Percentiles rank a stretch among this genome's conserved stretches.
These are phyloP conservation scores for Penstemon eatonii DNA, from an alignment of 257 asterid species.

Conservation along the genomic window DNA sequence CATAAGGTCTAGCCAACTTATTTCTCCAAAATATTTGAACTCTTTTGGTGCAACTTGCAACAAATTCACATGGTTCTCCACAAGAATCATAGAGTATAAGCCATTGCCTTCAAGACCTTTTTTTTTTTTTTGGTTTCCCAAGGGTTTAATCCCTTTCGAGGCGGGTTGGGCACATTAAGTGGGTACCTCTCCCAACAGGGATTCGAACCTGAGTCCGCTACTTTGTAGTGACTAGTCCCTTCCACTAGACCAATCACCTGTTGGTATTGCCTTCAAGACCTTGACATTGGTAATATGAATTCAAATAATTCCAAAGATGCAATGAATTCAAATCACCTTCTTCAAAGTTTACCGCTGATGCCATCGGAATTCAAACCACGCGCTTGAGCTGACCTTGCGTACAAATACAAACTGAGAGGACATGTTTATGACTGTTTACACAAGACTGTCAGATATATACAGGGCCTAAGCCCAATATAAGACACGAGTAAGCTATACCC, in stretches of 20 bases:
- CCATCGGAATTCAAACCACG: neutral
- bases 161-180: too few species aligned
- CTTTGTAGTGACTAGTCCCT: too few species aligned
- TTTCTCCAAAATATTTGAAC: neutral
- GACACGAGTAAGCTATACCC: neutral
- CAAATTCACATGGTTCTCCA: slow-evolving; percentile 19
- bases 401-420: neutral
- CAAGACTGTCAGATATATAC: neutral
- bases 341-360: neutral
- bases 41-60: slow-evolving; percentile 3
- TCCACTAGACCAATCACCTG: too few species aligned
- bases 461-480: neutral
- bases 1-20: slow-evolving; percentile 1
- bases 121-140: too few species aligned
- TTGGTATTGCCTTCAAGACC: neutral
- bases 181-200: too few species aligned
- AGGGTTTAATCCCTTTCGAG: too few species aligned
- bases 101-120: neutral
- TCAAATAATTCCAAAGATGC: neutral
- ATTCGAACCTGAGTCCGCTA: too few species aligned
- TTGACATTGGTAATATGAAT: neutral
- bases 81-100: neutral
- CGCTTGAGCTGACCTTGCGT: neutral
- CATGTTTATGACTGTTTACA: neutral
- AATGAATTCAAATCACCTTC: neutral